Percentiles rank a stretch among this genome's conserved stretches.
Conservation (phyloP, 2,329 filamentous ascomycete genomes). For the Neurospora crassa region DNA sequence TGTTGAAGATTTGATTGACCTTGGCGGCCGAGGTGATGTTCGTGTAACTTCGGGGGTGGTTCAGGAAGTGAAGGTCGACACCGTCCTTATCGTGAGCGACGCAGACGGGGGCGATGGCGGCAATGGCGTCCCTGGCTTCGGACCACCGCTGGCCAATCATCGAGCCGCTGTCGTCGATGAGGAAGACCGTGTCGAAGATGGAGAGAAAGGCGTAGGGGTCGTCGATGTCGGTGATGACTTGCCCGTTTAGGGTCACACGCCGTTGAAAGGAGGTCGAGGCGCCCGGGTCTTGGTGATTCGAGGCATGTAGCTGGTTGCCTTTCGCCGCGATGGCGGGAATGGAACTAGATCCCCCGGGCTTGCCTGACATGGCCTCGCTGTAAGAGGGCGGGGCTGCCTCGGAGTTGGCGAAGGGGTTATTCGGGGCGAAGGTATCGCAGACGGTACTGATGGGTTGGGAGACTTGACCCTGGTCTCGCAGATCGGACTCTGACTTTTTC, state of each 20-base stretch:
- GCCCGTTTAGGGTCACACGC: neutral
- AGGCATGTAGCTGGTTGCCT: neutral
- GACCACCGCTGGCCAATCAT: conserved; percentile 73
- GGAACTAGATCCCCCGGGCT: neutral
- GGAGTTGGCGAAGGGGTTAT: neutral
- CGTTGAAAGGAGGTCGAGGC: neutral
- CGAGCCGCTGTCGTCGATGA: conserved; percentile 86
- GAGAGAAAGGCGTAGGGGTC: conserved; percentile 68
- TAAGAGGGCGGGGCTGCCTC: neutral
- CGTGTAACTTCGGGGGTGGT: conserved; percentile 55
- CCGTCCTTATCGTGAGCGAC: conserved; percentile 71
- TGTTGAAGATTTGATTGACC: conserved; percentile 62
- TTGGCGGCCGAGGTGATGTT: conserved; percentile 49
- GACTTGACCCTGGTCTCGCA: neutral
- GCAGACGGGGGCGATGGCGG: conserved; percentile 72
- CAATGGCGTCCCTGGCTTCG: conserved; percentile 62
- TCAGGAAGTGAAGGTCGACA: conserved; percentile 87
- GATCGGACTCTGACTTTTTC: neutral
- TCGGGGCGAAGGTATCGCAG: neutral
- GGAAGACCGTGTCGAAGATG: conserved; percentile 77
- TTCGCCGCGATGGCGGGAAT: neutral
- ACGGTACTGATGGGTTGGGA: neutral
- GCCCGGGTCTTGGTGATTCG: neutral
- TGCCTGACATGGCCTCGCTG: neutral
- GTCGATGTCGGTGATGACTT: conserved; percentile 35